phyloP scores from a whole-genome alignment of 352 stramenopile species.

The Globisporangium sylvaticum region DNA sequence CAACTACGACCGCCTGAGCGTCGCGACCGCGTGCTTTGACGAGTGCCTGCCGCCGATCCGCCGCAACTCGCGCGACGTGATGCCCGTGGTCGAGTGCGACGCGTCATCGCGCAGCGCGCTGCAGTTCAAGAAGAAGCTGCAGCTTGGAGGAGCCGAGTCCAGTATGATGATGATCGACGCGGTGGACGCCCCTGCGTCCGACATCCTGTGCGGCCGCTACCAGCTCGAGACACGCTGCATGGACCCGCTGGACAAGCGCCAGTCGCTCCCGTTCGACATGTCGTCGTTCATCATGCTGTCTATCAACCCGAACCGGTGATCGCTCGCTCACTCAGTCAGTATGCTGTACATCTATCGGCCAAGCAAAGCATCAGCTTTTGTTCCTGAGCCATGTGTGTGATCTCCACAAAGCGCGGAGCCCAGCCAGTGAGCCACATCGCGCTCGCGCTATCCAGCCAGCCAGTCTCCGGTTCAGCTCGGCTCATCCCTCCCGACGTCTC shows the following conservation, averaged over 20 bases:
- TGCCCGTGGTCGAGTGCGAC: constrained; percentile 14
- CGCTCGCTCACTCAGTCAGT: background rate
- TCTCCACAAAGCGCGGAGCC: background rate
- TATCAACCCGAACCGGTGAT: constrained; percentile 17
- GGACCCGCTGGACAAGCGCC: constrained; percentile 11
- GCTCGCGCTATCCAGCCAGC: no score
- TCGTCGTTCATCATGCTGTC: constrained; percentile 15
- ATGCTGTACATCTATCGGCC: background rate
- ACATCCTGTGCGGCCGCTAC: constrained; percentile 9
- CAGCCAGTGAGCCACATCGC: background rate
- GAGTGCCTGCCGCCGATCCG: constrained; percentile 17
- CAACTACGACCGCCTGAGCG: constrained; percentile 10
- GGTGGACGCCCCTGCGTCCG: constrained; percentile 2
- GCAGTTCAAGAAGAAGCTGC: constrained; percentile 22
- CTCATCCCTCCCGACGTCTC: background rate
- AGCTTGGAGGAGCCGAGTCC: background rate
- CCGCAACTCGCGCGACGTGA: constrained; percentile 14
- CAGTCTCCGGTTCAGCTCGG: background rate
- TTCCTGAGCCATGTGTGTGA: background rate
- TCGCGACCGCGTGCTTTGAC: background rate
- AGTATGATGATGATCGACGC: background rate
- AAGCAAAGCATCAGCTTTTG: background rate
- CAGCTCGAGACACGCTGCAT: constrained; percentile 13
- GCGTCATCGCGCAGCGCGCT: constrained; percentile 1
- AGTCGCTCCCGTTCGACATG: constrained; percentile 13